These are phyloP conservation scores for Trametes gibbosa DNA, from an alignment of 768 basidiomycete genomes.

Conservation along the genomic window DNA sequence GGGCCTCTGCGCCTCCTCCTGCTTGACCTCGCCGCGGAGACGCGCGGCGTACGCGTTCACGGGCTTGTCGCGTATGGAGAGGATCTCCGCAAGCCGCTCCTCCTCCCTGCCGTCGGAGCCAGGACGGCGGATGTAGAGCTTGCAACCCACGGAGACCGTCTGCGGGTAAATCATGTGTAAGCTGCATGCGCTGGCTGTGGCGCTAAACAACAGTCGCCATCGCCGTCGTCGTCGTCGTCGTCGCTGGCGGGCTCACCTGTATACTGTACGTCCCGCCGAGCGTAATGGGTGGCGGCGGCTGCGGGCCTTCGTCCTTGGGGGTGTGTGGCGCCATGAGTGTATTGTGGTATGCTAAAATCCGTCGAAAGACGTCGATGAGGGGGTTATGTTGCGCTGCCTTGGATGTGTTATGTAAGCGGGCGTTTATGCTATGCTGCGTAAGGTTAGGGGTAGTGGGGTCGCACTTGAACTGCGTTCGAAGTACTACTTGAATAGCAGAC, in stretches of 20 bases:
- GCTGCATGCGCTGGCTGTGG: constrained; percentile 20
- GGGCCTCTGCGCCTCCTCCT: constrained; percentile 49
- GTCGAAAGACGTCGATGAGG: not conserved
- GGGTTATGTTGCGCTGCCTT: constrained; percentile 14
- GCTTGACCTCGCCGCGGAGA: constrained; percentile 37
- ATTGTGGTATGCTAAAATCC: not conserved
- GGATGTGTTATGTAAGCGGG: constrained; percentile 12
- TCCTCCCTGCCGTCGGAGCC: constrained; percentile 72
- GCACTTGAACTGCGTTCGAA: no score
- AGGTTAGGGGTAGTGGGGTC: no score
- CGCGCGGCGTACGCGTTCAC: constrained; percentile 56
- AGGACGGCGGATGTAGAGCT: constrained; percentile 87
- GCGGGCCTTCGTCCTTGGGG: constrained; percentile 37
- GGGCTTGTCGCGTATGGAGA: constrained; percentile 90
- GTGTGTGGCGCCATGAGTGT: constrained; percentile 29
- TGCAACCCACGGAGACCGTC: constrained; percentile 92
- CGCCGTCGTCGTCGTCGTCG: constrained; percentile 24
- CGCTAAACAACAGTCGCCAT: constrained; percentile 23
- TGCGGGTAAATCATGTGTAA: constrained; percentile 32
- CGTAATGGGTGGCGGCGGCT: constrained; percentile 60
- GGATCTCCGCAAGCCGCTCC: constrained; percentile 92
- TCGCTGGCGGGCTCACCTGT: constrained; percentile 49
- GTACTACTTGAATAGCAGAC: no score
- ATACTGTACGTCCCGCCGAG: constrained; percentile 75
- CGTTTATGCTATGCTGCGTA: not conserved